These are phyloP conservation scores for Skeletonema tropicum DNA, from an alignment of 108 stramenopile species.

Conservation along the genomic window DNA sequence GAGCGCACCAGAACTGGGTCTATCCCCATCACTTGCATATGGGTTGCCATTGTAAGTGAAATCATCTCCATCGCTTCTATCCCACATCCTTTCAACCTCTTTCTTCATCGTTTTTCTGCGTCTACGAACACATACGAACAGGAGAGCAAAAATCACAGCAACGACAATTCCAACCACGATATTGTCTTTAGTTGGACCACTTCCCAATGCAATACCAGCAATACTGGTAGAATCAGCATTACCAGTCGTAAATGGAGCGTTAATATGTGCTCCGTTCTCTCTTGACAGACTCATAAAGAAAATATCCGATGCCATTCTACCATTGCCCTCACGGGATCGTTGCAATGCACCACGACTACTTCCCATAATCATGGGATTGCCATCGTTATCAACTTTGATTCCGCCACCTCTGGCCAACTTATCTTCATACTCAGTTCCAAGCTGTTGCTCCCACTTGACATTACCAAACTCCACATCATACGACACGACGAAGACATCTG, in stretches of 20 bases:
- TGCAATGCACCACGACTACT: slow-evolving; percentile 45
- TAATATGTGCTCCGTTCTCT: slow-evolving; percentile 24
- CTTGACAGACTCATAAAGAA: slow-evolving; percentile 40
- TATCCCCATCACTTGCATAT: background rate
- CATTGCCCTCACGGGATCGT: slow-evolving; percentile 21
- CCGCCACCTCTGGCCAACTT: slow-evolving; percentile 50
- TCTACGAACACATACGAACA: slow-evolving; percentile 1
- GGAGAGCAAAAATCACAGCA: slow-evolving; percentile 3
- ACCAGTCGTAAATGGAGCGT: slow-evolving; percentile 31
- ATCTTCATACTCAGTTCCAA: slow-evolving; percentile 43
- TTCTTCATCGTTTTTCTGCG: background rate
- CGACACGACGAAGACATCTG: slow-evolving; percentile 47
- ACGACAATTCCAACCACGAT: slow-evolving; percentile 28
- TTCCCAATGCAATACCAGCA: background rate
- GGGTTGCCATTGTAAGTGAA: slow-evolving; percentile 1
- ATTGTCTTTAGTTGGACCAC: slow-evolving; percentile 13
- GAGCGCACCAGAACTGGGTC: slow-evolving; percentile 5
- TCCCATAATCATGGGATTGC: slow-evolving; percentile 46
- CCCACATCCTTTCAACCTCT: slow-evolving; percentile 31
- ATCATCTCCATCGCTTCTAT: slow-evolving; percentile 30
- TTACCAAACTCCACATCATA: slow-evolving; percentile 45
- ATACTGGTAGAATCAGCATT: background rate
- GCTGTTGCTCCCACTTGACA: slow-evolving; percentile 42
- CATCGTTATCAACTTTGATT: slow-evolving; percentile 34
- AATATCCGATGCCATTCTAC: slow-evolving; percentile 34